phyloP scores from a whole-genome alignment of 257 asterid species.

The Penstemon newberryi region DNA sequence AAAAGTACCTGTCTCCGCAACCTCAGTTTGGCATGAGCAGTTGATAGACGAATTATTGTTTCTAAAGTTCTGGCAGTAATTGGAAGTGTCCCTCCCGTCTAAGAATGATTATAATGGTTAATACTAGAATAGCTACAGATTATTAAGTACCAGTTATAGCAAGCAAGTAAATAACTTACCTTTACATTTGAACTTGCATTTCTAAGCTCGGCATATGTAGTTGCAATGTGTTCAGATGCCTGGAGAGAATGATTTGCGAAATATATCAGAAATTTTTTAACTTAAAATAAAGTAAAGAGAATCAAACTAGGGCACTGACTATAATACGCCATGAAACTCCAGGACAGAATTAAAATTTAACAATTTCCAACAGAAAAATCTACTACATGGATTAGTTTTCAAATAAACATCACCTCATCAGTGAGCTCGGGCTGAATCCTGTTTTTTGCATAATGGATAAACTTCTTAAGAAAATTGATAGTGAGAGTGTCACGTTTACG shows the following conservation, averaged over 20 bases:
- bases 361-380: slow-evolving; percentile 14
- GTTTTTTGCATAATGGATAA: slow-evolving; percentile 81
- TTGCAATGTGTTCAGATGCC: slow-evolving; percentile 96
- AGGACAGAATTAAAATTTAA: slow-evolving; percentile 9
- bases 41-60: slow-evolving; percentile 89
- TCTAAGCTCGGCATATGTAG: slow-evolving; percentile 90
- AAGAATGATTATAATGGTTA: slow-evolving; percentile 16
- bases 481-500: slow-evolving; percentile 77
- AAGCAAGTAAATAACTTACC: slow-evolving; percentile 45
- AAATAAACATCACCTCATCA: slow-evolving; percentile 65
- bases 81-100: slow-evolving; percentile 97
- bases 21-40: slow-evolving; percentile 97
- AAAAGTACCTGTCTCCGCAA: slow-evolving; percentile 70
- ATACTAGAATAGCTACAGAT: slow-evolving; percentile 15
- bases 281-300: neutral
- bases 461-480: slow-evolving; percentile 86
- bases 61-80: slow-evolving; percentile 97
- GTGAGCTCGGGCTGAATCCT: slow-evolving; percentile 94
- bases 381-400: neutral
- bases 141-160: slow-evolving; percentile 16
- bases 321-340: neutral
- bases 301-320: neutral
- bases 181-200: slow-evolving; percentile 79
- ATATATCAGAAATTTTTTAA: slow-evolving; percentile 25
- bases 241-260: slow-evolving; percentile 30